Evolutionary conservation across 352 stramenopile species (phyloP).

Genomic region (Globisporangium heterothallicum): DNA sequence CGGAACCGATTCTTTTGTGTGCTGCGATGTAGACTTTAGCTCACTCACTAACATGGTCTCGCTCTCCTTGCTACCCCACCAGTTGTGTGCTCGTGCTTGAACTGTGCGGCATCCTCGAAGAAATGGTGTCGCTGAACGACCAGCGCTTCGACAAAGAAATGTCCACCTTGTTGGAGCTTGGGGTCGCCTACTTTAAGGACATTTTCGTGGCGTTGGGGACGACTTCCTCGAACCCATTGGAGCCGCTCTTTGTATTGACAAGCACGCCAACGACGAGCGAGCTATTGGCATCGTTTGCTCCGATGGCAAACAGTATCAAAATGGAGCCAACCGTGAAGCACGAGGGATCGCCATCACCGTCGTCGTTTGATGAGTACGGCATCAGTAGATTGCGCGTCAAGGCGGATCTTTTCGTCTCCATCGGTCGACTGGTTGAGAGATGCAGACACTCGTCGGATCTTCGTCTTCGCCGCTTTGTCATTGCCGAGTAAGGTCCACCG

Average conservation of each 20-base stretch:
- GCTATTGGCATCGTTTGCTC: constrained; percentile 10
- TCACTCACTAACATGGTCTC: constrained; percentile 17
- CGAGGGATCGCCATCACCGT: neutral
- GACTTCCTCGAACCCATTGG: constrained; percentile 4
- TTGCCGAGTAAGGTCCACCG: too few species aligned
- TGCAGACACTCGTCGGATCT: constrained; percentile 27
- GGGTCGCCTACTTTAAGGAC: constrained; percentile 29
- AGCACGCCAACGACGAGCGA: neutral
- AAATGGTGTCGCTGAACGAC: constrained; percentile 24
- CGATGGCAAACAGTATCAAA: constrained; percentile 12
- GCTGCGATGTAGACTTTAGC: too few species aligned
- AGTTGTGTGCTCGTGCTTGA: constrained; percentile 72
- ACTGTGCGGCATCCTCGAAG: constrained; percentile 50
- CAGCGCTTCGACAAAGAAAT: neutral
- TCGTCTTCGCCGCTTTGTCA: constrained; percentile 14
- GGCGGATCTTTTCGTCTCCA: constrained; percentile 44
- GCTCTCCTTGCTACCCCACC: constrained; percentile 5
- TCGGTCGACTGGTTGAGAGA: constrained; percentile 37
- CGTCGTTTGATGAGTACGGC: constrained; percentile 35
- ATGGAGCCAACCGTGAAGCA: constrained; percentile 1
- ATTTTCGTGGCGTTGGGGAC: constrained; percentile 24
- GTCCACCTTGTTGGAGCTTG: constrained; percentile 14
- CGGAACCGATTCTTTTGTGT: too few species aligned
- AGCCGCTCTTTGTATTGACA: constrained; percentile 3
- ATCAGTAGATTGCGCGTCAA: constrained; percentile 36